Evolutionary conservation across 768 basidiomycete genomes (phyloP).

Genomic region (Gloeopeniophorella convolvens): DNA sequence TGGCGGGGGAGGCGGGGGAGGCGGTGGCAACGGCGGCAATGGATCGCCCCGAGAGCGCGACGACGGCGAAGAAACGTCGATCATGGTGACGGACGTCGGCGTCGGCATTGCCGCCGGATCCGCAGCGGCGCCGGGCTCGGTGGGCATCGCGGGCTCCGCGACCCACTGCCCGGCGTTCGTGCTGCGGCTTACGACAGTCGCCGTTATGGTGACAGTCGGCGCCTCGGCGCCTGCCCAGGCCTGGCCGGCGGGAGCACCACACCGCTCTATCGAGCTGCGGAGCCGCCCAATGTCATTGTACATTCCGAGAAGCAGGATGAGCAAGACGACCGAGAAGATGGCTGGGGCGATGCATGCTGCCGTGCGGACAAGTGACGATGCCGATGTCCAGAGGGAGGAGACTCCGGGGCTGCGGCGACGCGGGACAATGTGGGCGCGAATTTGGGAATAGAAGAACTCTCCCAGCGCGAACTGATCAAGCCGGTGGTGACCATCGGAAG

Average conservation of each 20-base stretch:
- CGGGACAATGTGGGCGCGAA: conserved; percentile 27
- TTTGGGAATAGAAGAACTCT: conserved; percentile 51
- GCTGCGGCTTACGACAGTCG: conserved; percentile 26
- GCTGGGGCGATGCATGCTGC: conserved; percentile 22
- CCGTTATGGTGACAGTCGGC: conserved; percentile 33
- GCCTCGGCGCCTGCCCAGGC: conserved; percentile 1
- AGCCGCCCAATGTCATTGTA: conserved; percentile 27
- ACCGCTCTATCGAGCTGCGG: conserved; percentile 26
- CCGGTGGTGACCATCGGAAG: conserved; percentile 33
- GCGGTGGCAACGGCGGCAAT: conserved; percentile 16
- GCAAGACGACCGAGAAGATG: conserved; percentile 27
- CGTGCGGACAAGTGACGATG: conserved; percentile 21
- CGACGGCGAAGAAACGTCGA: conserved; percentile 11
- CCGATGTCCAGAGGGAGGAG: not conserved
- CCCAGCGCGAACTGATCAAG: conserved; percentile 50
- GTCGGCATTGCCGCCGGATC: not conserved
- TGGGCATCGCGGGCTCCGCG: not conserved
- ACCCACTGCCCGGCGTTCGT: not conserved
- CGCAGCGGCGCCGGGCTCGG: not conserved
- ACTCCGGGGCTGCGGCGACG: not conserved
- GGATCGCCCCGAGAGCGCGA: conserved; percentile 21
- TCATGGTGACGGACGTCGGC: conserved; percentile 13
- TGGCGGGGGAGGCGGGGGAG: no score
- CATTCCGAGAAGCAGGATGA: conserved; percentile 25
- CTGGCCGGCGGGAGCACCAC: conserved; percentile 18